Base-by-base conservation (phyloP, 2,329 filamentous ascomycete genomes). In the Kalmusia sp. region DNA sequence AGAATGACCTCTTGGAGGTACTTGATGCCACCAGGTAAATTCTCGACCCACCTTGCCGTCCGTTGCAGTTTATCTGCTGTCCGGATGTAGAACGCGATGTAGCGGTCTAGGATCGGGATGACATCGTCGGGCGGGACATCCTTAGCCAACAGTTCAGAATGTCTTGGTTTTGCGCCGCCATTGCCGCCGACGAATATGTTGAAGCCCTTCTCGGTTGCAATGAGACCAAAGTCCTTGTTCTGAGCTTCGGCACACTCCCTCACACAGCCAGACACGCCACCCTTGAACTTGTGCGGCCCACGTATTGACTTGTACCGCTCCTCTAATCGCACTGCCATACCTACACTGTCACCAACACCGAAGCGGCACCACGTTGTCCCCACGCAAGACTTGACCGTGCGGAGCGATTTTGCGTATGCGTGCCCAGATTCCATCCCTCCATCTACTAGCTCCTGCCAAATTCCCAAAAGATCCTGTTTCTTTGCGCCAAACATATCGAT, bases 401-500 rank as follows among this genome's bases (percentile, higher is more conserved):
- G 83, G 39, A 96, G 80, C 4, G 90, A 89, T 77, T 96, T 96
- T 34, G 91, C 92, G 70, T 96, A 96, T 0, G 91, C 92, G 69
- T 96, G 92, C 0, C 92, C 92, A 57, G 88, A 92, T 74, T 96
- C 92, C 87, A 96, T 89, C 17, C 92, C 92, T 1, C 89, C 92
- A 51, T 90, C 87, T 7, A 96, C 84, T 3, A 96, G 81, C 62
- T 87, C 84, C 37, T 84, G 84, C 92, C 92, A 96, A 64, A 96
- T 96, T 12, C 83, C 82, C 2, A 90, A 81, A 15, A 96, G 80
- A 71, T 96, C 91, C 61, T 95, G 89, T 76, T 96, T 96, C 75
- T 87, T 87, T 0, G 92, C 92, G 34, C 92, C 92, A 67, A 96
- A 96, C 87, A 96, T 85, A 73, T 96, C 92, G 68, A 96, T 96